Evolutionary conservation across 139 green algal species (phyloP).

Genomic region (Pseudopediastrum boryanum): DNA sequence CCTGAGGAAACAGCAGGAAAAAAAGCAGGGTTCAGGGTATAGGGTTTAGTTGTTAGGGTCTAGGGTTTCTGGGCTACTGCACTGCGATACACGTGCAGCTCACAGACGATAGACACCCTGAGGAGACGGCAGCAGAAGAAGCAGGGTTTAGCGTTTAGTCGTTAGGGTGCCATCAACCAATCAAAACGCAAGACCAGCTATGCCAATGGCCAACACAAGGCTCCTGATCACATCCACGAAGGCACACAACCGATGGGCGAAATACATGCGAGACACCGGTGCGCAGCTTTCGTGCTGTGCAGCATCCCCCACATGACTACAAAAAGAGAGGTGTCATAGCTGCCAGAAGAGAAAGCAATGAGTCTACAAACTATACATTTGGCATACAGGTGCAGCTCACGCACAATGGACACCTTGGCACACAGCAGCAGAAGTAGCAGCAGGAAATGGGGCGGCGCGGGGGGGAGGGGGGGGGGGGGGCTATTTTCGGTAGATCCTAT

Average conservation of each 20-base stretch:
- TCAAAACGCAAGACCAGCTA: no score
- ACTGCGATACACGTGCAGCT: conserved; percentile 98
- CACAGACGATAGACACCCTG: conserved; percentile 87
- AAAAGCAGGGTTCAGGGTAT: neutral
- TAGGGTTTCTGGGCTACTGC: conserved; percentile 74
- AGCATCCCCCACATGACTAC: no score
- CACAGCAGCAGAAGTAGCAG: conserved; percentile 15
- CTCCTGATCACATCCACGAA: no score
- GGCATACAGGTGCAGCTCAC: conserved; percentile 98
- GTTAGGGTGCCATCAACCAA: neutral
- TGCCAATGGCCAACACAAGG: no score
- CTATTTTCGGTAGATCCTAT: no score
- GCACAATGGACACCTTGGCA: conserved; percentile 83
- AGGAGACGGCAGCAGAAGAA: conserved; percentile 10
- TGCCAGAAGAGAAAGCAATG: no score
- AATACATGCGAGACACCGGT: no score
- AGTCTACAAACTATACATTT: conserved; percentile 75
- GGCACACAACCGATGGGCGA: no score
- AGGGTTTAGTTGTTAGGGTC: neutral
- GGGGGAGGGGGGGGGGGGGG: no score
- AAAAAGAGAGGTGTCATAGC: no score
- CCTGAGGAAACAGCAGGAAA: conserved; percentile 34
- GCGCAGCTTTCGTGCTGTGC: no score
- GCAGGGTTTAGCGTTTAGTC: neutral
- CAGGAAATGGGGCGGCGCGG: no score